Conservation (phyloP, 2,329 filamentous ascomycete species). For the Claviceps maximensis region DNA sequence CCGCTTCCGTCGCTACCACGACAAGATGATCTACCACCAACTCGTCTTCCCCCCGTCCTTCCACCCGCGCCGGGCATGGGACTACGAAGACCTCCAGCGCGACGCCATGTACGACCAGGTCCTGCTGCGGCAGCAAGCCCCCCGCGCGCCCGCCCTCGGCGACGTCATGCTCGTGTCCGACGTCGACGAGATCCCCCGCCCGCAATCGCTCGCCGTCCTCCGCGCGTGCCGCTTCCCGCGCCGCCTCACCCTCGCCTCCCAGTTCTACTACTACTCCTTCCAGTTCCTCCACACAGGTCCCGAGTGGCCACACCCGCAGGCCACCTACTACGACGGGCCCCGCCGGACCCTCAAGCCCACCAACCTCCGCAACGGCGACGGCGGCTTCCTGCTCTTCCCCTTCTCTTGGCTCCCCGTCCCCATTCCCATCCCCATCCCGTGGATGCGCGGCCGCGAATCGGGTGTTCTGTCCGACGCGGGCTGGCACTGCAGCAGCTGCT, state of each 20-base stretch:
- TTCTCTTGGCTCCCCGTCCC: too few species aligned
- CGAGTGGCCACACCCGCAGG: constrained; percentile 45
- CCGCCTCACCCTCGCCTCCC: constrained; percentile 35
- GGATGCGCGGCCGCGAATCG: constrained; percentile 22
- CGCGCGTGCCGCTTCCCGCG: constrained; percentile 38
- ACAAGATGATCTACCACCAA: constrained; percentile 48
- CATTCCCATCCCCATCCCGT: constrained; percentile 16
- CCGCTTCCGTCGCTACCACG: constrained; percentile 36
- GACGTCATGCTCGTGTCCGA: constrained; percentile 48
- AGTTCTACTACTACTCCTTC: constrained; percentile 46
- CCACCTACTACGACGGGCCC: constrained; percentile 34
- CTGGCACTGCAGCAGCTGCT: constrained; percentile 53
- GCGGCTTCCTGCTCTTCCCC: constrained; percentile 15
- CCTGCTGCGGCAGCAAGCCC: constrained; percentile 33
- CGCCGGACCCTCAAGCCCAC: constrained; percentile 37
- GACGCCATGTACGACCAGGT: constrained; percentile 46
- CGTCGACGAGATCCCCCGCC: constrained; percentile 46
- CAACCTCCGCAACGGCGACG: constrained; percentile 37
- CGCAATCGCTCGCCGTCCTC: constrained; percentile 33
- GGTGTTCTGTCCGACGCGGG: constrained; percentile 34
- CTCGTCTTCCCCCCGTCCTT: constrained; percentile 31
- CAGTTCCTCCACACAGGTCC: constrained; percentile 30
- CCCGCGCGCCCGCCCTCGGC: constrained; percentile 27
- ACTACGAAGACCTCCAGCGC: constrained; percentile 38
- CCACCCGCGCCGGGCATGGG: constrained; percentile 28